These are phyloP conservation scores for Pseudocohnilembus persalinus DNA, from an alignment of 169 alveolate species.

Conservation along the genomic window DNA sequence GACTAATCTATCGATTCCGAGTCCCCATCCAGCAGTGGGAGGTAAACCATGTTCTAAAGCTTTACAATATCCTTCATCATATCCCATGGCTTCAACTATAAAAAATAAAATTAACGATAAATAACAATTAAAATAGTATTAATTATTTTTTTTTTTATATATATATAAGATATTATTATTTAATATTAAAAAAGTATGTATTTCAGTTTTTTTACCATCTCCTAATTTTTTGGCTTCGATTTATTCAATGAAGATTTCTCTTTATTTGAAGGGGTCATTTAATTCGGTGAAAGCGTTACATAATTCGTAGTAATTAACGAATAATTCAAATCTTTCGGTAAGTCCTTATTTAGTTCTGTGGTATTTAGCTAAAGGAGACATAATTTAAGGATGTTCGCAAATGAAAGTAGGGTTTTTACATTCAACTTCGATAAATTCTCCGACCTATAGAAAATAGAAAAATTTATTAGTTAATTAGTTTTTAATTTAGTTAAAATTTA, in stretches of 20 bases:
- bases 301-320: conserved; percentile 95
- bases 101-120: conserved; percentile 60
- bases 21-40: conserved; percentile 99
- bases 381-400: conserved; percentile 98
- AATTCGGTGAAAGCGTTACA: conserved; percentile 99
- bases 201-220: conserved; percentile 12
- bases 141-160: conserved; percentile 5
- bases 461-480: no score
- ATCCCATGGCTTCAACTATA: conserved; percentile 83
- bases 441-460: conserved; percentile 48
- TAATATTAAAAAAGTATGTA: neutral
- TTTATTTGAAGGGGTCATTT: conserved; percentile 97
- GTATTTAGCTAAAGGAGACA: conserved; percentile 99
- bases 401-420: conserved; percentile 93
- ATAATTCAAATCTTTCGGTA: conserved; percentile 97
- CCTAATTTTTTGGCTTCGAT: conserved; percentile 83
- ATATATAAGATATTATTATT: conserved; percentile 1
- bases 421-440: conserved; percentile 93
- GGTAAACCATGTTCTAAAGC: conserved; percentile 98
- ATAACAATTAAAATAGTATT: conserved; percentile 30
- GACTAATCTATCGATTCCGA: conserved; percentile 97
- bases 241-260: conserved; percentile 92
- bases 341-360: conserved; percentile 90
- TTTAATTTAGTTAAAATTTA: no score
- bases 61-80: conserved; percentile 92